Conservation (phyloP, 2,329 filamentous ascomycete genomes). For the Fusarium coffeatum region DNA sequence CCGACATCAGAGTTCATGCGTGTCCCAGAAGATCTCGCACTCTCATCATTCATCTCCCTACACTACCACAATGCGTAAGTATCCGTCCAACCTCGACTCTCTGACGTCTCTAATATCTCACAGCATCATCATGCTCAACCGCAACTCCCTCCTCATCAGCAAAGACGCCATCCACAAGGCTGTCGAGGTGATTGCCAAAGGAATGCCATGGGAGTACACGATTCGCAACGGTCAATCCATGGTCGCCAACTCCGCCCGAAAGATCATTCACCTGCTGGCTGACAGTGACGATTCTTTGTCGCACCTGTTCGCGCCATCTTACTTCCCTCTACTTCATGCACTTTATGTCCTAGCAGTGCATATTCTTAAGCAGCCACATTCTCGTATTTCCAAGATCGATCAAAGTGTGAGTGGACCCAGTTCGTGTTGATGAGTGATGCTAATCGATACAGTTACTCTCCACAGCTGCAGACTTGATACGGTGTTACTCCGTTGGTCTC, state of each 20-base stretch:
- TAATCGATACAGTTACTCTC: background rate
- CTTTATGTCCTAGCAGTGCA: conserved; percentile 9
- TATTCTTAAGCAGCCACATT: conserved; percentile 6
- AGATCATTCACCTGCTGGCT: background rate
- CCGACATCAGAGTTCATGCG: background rate
- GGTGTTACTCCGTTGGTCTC: background rate
- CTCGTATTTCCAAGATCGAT: conserved; percentile 2
- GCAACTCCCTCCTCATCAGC: background rate
- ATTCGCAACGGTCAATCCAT: conserved; percentile 15
- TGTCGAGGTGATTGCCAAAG: conserved; percentile 8
- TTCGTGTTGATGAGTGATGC: no score
- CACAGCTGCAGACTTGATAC: background rate
- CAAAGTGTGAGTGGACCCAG: conserved; percentile 1
- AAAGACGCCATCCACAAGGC: conserved; percentile 9
- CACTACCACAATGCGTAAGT: conserved; percentile 15
- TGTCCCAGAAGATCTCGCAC: background rate
- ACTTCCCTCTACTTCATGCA: conserved; percentile 1
- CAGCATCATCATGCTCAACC: conserved; percentile 3
- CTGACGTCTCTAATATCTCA: fast-evolving
- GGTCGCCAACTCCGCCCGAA: conserved; percentile 7
- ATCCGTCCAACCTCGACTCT: no score
- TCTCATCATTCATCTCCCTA: background rate
- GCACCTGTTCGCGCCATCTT: background rate
- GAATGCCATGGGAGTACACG: background rate
- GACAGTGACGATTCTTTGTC: background rate